Base-by-base conservation (phyloP, 805 yeast species). In the Brettanomyces custersianus region DNA sequence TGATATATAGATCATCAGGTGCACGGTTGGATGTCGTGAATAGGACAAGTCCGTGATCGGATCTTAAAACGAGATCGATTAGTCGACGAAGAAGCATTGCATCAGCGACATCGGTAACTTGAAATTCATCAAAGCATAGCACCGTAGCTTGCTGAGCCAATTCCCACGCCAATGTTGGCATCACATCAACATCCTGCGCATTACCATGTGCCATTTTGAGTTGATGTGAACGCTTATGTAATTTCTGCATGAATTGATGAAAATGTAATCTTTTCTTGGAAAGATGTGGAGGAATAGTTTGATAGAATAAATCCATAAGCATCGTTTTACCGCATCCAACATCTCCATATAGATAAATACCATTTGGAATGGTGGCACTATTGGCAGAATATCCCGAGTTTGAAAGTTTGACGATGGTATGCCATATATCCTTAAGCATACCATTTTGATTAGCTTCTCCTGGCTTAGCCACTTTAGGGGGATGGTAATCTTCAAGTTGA, bases 301-400 rank as follows among this genome's bases (percentile, higher is more conserved):
- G 65, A 59, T 88, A 92, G 51, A 92, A 92, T 45, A 92, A 65
- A 58, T 92, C 97, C 97, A 92, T 90, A 41, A 92, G 65, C 96
- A 92, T 90, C 6, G 98, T 92, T 54, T 92, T 90, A 4, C 98
- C 98, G 59, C 97, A 88, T 2, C 98, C 98, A 29, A 92, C 98
- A 57, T 92, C 97, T 17, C 98, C 98, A 58, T 84, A 92, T 21
- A 92, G 66, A 51, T 92, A 92, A 6, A 92, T 80, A 4, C 98
- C 98, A 45, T 71, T 66, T 2, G 92, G 95, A 11, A 78, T 65
- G 7, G 43, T 42, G 24, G 36, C 39, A 13, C 20, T 6, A 11
- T 28, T 28, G 3, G 24, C 22, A 3, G 15, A 13, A n/a, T 5
- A 12, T 6, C 10, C 4, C 12, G 6, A 10, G n/a, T 36, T 33